Evolutionary conservation across 805 yeast species (phyloP).

Genomic region (Schizosaccharomyces lindneri): DNA sequence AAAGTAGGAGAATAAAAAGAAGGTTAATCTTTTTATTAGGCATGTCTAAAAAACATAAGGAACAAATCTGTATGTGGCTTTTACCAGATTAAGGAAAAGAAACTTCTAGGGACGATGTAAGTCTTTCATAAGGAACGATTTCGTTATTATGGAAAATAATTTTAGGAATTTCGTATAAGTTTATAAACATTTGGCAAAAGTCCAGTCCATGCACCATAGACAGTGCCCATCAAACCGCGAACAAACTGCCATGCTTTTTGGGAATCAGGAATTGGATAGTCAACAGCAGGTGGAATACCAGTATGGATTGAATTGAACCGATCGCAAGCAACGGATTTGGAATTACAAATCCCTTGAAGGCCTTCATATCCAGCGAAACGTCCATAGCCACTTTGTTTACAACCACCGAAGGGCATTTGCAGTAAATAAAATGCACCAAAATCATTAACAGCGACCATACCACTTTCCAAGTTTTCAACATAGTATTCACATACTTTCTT

Average conservation of each 20-base stretch:
- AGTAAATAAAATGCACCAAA: constrained; percentile 87
- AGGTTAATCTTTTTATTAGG: too few species aligned
- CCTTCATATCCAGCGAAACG: constrained; percentile 98
- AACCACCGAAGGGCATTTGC: constrained; percentile 93
- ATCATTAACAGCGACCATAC: constrained; percentile 91
- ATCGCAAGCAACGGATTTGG: constrained; percentile 73
- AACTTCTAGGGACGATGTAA: too few species aligned
- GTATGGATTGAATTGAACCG: constrained; percentile 43
- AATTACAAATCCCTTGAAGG: constrained; percentile 61
- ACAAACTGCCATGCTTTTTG: constrained; percentile 78
- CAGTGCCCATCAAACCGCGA: constrained; percentile 53
- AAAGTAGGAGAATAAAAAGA: too few species aligned
- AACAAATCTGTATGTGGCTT: too few species aligned
- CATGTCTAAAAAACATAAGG: too few species aligned
- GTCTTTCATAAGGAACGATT: too few species aligned
- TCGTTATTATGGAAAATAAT: too few species aligned
- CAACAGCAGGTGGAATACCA: constrained; percentile 72
- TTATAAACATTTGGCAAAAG: not conserved
- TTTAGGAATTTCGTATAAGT: not conserved
- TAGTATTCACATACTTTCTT: constrained; percentile 33
- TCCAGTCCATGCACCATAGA: constrained; percentile 22
- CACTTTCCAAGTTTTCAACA: constrained; percentile 43
- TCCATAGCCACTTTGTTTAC: constrained; percentile 81
- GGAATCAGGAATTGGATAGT: constrained; percentile 69
- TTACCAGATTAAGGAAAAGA: too few species aligned